These are phyloP conservation scores for Fusarium bulbicola DNA, from an alignment of 2,329 filamentous ascomycete genomes.

Conservation along the genomic window DNA sequence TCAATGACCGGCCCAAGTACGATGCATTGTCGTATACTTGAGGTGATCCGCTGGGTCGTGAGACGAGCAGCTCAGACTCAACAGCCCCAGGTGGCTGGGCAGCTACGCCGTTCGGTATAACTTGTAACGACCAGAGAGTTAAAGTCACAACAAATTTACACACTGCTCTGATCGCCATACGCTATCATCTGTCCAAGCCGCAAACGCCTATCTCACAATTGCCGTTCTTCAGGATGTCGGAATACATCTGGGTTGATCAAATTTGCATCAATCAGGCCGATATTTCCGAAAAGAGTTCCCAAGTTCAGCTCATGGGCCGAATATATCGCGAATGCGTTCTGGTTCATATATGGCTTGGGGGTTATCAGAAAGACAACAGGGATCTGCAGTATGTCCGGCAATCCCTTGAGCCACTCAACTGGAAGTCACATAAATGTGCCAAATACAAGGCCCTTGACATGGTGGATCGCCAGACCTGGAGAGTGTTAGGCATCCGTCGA, in stretches of 20 bases:
- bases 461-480: too few relatives aligned
- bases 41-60: not conserved
- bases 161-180: not conserved
- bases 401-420: too few relatives aligned
- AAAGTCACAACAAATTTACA: not conserved
- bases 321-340: not conserved
- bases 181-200: not conserved
- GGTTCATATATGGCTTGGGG: not conserved
- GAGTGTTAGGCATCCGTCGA: fast-evolving
- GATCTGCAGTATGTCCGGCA: not conserved
- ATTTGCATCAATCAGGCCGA: not conserved
- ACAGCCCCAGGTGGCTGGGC: not conserved
- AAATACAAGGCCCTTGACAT: too few relatives aligned
- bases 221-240: not conserved
- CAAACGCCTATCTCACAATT: too few relatives aligned
- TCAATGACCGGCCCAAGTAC: fast-evolving
- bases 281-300: not conserved
- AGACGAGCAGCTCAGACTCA: not conserved
- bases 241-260: not conserved
- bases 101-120: not conserved
- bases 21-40: not conserved
- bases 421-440: fast-evolving
- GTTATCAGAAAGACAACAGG: not conserved
- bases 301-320: not conserved
- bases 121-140: not conserved